These are phyloP conservation scores for Pythium aphanidermatum DNA, from an alignment of 352 stramenopile species.

Conservation along the genomic window DNA sequence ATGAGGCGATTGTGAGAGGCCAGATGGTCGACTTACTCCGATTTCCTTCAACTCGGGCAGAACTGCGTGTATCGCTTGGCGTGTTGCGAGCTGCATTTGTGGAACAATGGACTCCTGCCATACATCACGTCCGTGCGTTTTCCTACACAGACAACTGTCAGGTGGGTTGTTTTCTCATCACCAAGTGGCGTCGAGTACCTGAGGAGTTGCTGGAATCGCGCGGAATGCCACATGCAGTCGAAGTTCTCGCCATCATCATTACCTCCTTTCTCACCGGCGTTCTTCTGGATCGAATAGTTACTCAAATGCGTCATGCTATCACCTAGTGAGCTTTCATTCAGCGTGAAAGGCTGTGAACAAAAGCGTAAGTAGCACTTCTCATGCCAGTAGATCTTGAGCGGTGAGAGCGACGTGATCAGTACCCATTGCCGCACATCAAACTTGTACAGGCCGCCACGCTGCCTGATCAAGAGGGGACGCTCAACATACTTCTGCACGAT, in stretches of 20 bases:
- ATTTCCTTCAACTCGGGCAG: constrained; percentile 37
- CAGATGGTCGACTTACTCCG: constrained; percentile 35
- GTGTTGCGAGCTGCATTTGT: constrained; percentile 48
- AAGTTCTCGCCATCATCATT: neutral
- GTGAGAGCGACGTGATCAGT: constrained; percentile 54
- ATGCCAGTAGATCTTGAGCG: constrained; percentile 61
- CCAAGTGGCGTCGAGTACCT: constrained; percentile 18
- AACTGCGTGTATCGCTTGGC: constrained; percentile 31
- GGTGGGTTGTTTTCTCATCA: neutral
- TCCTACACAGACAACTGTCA: constrained; percentile 5
- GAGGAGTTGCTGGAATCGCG: constrained; percentile 30
- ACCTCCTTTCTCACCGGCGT: constrained; percentile 14
- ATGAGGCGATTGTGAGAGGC: neutral
- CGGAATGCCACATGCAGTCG: constrained; percentile 60
- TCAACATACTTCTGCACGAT: constrained; percentile 88
- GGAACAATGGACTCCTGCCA: constrained; percentile 45
- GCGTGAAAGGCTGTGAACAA: constrained; percentile 46
- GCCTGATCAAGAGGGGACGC: constrained; percentile 49
- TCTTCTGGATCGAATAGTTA: constrained; percentile 83
- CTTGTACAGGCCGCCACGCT: constrained; percentile 36
- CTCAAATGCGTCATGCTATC: constrained; percentile 73
- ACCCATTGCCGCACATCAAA: constrained; percentile 89
- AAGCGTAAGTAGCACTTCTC: constrained; percentile 72
- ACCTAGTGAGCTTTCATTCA: constrained; percentile 21
- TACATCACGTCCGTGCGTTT: constrained; percentile 30